A percentile compares a stretch with the other conserved stretches of the same genome.
These are phyloP conservation scores for Linum tenue DNA, from an alignment of 345 rosid species.

Conservation along the genomic window DNA sequence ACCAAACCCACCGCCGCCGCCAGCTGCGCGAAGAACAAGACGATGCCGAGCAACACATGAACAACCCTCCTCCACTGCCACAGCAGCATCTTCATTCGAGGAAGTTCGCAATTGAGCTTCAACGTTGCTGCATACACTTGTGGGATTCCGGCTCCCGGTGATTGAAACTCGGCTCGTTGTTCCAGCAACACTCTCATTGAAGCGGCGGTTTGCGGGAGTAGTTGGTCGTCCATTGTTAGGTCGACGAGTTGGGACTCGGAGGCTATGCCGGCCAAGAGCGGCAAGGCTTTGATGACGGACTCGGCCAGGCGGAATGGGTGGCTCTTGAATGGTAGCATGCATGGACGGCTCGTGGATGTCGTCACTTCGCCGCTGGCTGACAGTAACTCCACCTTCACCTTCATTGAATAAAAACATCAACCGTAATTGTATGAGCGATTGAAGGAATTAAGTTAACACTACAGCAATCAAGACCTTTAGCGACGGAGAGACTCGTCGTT, in stretches of 20 bases:
- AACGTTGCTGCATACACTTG: constrained; percentile 29
- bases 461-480: background rate
- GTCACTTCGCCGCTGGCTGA: constrained; percentile 26
- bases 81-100: background rate
- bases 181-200: constrained; percentile 22
- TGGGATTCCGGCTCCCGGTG: constrained; percentile 27
- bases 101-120: constrained; percentile 16
- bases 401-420: background rate
- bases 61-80: constrained; percentile 6
- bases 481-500: no score
- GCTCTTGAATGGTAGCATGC: constrained; percentile 29
- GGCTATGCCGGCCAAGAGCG: constrained; percentile 20
- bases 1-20: background rate
- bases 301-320: constrained; percentile 13
- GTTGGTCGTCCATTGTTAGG: constrained; percentile 17
- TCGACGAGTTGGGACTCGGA: constrained; percentile 25
- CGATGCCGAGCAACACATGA: background rate
- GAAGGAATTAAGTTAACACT: no score
- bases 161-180: constrained; percentile 23
- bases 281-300: constrained; percentile 18
- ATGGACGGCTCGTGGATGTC: constrained; percentile 21
- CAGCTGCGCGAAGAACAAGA: background rate
- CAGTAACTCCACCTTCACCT: constrained; percentile 28
- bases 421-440: background rate
- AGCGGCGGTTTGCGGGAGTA: constrained; percentile 21